Percentiles rank a stretch among this genome's conserved stretches.
Conservation (phyloP, 2,329 filamentous ascomycete species). For the Cercospora sp. region DNA sequence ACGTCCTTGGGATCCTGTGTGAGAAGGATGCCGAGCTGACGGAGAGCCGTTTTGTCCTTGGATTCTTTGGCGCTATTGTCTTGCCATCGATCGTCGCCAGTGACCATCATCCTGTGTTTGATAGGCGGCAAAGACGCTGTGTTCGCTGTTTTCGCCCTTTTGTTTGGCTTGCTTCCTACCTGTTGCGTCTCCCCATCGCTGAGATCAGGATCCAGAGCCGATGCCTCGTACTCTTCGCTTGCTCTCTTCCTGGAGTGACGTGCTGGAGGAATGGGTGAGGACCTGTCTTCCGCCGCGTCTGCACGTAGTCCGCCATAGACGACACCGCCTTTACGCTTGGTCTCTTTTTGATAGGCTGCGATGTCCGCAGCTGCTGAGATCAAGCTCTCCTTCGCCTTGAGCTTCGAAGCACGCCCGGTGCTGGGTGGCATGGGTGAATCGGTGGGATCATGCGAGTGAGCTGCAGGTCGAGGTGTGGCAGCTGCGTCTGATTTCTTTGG, state of each 20-base stretch:
- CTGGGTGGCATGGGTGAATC: slow-evolving; percentile 74
- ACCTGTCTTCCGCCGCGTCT: slow-evolving; percentile 35
- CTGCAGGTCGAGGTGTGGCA: slow-evolving; percentile 33
- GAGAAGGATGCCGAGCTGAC: slow-evolving; percentile 81
- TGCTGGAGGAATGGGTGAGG: slow-evolving; percentile 29
- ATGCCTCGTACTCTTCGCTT: slow-evolving; percentile 44
- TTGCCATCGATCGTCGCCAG: slow-evolving; percentile 81
- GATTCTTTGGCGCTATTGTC: slow-evolving; percentile 72
- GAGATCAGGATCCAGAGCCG: slow-evolving; percentile 47
- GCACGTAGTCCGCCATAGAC: slow-evolving; percentile 57
- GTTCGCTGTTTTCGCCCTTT: slow-evolving; percentile 49
- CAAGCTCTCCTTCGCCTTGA: slow-evolving; percentile 73
- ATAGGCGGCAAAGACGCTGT: slow-evolving; percentile 61
- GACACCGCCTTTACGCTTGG: slow-evolving; percentile 72
- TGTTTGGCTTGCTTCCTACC: slow-evolving; percentile 48
- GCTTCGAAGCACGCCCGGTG: slow-evolving; percentile 79
- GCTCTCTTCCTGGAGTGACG: slow-evolving; percentile 38
- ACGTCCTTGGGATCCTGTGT: slow-evolving; percentile 73
- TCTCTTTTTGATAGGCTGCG: slow-evolving; percentile 88
- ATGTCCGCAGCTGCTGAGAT: slow-evolving; percentile 81
- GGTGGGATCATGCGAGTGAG: slow-evolving; percentile 69
- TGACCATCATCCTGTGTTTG: slow-evolving; percentile 74
- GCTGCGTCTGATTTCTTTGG: slow-evolving; percentile 28
- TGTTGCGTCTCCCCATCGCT: slow-evolving; percentile 48
- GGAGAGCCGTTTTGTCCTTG: slow-evolving; percentile 75